Conservation (phyloP, 257 asterid genomes). For the Solanum dulcamara region DNA sequence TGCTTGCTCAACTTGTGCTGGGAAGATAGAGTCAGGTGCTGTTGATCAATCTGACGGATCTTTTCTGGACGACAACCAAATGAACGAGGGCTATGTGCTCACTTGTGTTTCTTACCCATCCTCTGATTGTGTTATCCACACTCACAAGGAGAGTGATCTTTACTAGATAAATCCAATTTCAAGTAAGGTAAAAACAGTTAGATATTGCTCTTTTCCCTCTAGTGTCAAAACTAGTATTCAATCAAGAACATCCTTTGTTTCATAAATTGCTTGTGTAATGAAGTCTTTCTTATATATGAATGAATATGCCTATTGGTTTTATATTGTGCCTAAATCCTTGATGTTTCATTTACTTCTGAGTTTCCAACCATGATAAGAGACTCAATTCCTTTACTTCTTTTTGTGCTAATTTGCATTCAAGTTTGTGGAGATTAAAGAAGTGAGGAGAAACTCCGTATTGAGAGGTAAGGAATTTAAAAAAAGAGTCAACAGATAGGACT, state of each 20-base stretch:
- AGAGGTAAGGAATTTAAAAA: background rate
- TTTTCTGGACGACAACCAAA: conserved; percentile 53
- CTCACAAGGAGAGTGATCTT: conserved; percentile 71
- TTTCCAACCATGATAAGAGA: background rate
- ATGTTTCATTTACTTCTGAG: background rate
- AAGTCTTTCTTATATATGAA: background rate
- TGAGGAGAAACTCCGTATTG: background rate
- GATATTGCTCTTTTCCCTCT: background rate
- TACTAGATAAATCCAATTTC: conserved; percentile 18
- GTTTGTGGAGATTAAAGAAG: background rate
- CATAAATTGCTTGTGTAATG: background rate
- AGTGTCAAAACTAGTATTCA: background rate
- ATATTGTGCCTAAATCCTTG: background rate
- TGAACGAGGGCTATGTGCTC: conserved; percentile 42
- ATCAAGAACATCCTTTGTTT: background rate
- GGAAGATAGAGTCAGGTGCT: conserved; percentile 38
- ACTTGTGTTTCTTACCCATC: conserved; percentile 81
- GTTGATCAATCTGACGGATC: conserved; percentile 80
- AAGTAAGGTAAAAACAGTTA: background rate
- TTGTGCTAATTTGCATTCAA: background rate
- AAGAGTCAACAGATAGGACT: too few relatives aligned
- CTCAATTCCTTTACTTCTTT: background rate
- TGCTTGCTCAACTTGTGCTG: conserved; percentile 91
- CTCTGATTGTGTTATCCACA: conserved; percentile 65
- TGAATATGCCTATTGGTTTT: background rate